A percentile compares a stretch with the other conserved stretches of the same genome.
These are phyloP conservation scores for Tephrocybe sp. DNA, from an alignment of 768 basidiomycete genomes.

Conservation along the genomic window DNA sequence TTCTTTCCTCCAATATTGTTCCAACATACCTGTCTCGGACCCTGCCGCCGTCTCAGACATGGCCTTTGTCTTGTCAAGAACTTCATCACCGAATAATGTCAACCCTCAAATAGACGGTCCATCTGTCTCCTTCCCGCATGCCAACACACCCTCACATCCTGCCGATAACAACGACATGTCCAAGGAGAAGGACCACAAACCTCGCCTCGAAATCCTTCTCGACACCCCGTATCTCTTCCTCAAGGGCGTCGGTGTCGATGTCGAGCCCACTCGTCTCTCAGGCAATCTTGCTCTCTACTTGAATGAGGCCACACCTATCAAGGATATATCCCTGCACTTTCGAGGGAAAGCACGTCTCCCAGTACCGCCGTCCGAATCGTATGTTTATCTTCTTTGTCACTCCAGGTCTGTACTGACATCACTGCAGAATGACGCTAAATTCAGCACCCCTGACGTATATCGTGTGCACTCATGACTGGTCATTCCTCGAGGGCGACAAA, in stretches of 20 bases:
- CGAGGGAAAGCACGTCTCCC: constrained; percentile 81
- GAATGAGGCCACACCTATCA: constrained; percentile 78
- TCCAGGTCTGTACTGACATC: constrained; percentile 7
- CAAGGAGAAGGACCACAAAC: constrained; percentile 42
- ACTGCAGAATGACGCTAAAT: constrained; percentile 40
- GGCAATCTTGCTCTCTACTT: constrained; percentile 83
- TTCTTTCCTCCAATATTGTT: neutral
- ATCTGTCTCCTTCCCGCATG: neutral
- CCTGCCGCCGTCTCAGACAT: constrained; percentile 14
- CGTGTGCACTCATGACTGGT: constrained; percentile 86
- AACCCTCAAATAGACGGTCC: constrained; percentile 15
- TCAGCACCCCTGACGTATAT: constrained; percentile 53
- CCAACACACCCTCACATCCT: constrained; percentile 3
- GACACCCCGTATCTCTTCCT: constrained; percentile 70
- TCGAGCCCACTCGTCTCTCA: constrained; percentile 78
- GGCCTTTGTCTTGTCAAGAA: constrained; percentile 23
- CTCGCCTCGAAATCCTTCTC: constrained; percentile 76
- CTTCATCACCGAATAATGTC: constrained; percentile 14
- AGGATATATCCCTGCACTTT: constrained; percentile 83
- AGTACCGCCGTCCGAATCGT: constrained; percentile 57
- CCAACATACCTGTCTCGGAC: neutral
- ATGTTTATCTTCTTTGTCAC: constrained; percentile 23
- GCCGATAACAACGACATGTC: constrained; percentile 34
- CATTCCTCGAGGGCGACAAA: constrained; percentile 85
- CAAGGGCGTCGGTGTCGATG: constrained; percentile 78